These are phyloP conservation scores for Teratosphaeria gauchensis DNA, from an alignment of 2,329 filamentous ascomycete species.

Conservation along the genomic window DNA sequence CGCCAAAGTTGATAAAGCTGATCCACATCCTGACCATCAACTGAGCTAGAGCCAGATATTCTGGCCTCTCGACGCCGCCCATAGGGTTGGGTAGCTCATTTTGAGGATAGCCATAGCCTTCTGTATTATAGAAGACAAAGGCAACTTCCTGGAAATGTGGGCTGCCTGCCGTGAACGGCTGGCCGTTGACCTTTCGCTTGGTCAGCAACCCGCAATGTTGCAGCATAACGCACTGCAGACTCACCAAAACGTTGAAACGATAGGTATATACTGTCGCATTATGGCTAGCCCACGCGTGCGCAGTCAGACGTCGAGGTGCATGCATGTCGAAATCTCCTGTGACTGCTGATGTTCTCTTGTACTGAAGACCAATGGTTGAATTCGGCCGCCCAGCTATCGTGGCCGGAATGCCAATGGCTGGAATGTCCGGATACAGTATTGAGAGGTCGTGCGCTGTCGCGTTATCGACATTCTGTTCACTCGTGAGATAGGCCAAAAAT, in stretches of 20 bases:
- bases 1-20: slow-evolving; percentile 33
- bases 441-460: slow-evolving; percentile 25
- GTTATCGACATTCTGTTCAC: slow-evolving; percentile 19
- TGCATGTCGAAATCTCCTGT: slow-evolving; percentile 13
- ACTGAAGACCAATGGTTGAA: slow-evolving; percentile 10
- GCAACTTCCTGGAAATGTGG: slow-evolving; percentile 42
- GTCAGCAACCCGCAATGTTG: neutral
- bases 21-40: slow-evolving; percentile 39
- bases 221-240: neutral
- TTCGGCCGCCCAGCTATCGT: slow-evolving; percentile 22
- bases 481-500: slow-evolving; percentile 10
- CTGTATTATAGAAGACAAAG: slow-evolving; percentile 45
- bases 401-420: slow-evolving; percentile 27
- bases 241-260: slow-evolving; percentile 30
- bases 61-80: slow-evolving; percentile 19
- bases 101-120: slow-evolving; percentile 34
- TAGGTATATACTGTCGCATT: slow-evolving; percentile 28
- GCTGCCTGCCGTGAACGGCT: slow-evolving; percentile 16
- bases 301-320: slow-evolving; percentile 10
- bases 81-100: slow-evolving; percentile 18
- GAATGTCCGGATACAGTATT: slow-evolving; percentile 23
- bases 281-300: slow-evolving; percentile 13
- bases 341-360: slow-evolving; percentile 13
- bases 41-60: slow-evolving; percentile 34
- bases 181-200: slow-evolving; percentile 14